Evolutionary conservation across 2,329 filamentous ascomycete genomes (phyloP).

Genomic region (Hypoxylon sp.): DNA sequence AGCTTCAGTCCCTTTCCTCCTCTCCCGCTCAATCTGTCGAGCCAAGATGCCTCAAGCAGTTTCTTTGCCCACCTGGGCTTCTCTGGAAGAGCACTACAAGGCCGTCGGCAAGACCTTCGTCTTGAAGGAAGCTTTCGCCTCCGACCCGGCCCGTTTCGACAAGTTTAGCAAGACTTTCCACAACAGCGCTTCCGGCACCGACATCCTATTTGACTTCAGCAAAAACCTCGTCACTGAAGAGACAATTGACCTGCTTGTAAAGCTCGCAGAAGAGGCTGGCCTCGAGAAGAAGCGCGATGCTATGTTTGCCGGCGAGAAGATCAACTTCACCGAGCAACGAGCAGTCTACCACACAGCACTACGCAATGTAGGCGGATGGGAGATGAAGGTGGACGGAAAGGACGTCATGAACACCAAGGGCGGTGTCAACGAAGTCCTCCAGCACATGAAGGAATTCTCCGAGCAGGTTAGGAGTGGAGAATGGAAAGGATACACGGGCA

Average conservation of each 20-base stretch:
- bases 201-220: conserved; percentile 98
- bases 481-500: conserved; percentile 98
- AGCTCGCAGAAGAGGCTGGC: conserved; percentile 91
- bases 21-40: conserved; percentile 13
- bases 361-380: conserved; percentile 88
- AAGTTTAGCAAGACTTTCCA: conserved; percentile 91
- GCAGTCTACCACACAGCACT: conserved; percentile 97
- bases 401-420: conserved; percentile 93
- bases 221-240: conserved; percentile 99
- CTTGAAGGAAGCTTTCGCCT: conserved; percentile 91
- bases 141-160: conserved; percentile 88
- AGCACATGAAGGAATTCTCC: conserved; percentile 99
- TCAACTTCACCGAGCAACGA: conserved; percentile 98
- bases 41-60: conserved; percentile 83
- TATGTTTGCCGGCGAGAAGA: conserved; percentile 98
- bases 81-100: conserved; percentile 92
- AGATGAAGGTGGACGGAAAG: conserved; percentile 87
- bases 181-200: conserved; percentile 81
- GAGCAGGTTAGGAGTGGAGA: conserved; percentile 93
- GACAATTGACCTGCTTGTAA: conserved; percentile 86
- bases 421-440: conserved; percentile 89
- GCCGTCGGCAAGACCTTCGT: conserved; percentile 89
- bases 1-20: neutral
- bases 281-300: conserved; percentile 94
- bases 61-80: conserved; percentile 87